Conservation (phyloP, 2,329 filamentous ascomycete species). For the Trichoderma koningii region DNA sequence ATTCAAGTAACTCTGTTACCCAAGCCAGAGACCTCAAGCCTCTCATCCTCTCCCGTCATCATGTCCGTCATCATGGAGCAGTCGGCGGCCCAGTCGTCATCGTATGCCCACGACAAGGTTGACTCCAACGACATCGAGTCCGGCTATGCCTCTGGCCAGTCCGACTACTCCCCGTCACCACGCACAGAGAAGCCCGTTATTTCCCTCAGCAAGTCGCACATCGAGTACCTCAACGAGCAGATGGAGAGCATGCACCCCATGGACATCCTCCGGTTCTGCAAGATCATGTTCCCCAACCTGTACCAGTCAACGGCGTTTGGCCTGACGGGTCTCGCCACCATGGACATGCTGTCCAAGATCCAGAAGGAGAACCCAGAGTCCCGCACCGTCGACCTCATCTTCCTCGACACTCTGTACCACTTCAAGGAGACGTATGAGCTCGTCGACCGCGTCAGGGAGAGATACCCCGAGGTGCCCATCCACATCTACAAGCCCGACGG, state of each 20-base stretch:
- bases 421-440: slow-evolving; percentile 76
- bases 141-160: slow-evolving; percentile 71
- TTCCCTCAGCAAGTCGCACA: slow-evolving; percentile 82
- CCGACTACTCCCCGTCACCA: slow-evolving; percentile 44
- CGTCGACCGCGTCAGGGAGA: slow-evolving; percentile 70
- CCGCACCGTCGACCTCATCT: slow-evolving; percentile 67
- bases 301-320: slow-evolving; percentile 87
- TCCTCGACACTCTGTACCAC: slow-evolving; percentile 83
- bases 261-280: slow-evolving; percentile 91
- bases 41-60: slow-evolving; percentile 13
- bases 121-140: slow-evolving; percentile 65
- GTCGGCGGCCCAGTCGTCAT: slow-evolving; percentile 44
- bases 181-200: slow-evolving; percentile 61
- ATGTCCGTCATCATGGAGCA: slow-evolving; percentile 43
- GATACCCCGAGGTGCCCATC: slow-evolving; percentile 77
- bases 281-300: slow-evolving; percentile 84
- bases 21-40: background rate
- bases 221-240: slow-evolving; percentile 88
- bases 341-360: slow-evolving; percentile 83
- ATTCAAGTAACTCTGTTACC: slow-evolving; percentile 1
- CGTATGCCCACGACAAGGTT: slow-evolving; percentile 46
- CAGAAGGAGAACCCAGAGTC: slow-evolving; percentile 62
- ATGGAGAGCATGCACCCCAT: slow-evolving; percentile 84
- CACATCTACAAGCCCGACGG: slow-evolving; percentile 90
- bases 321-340: slow-evolving; percentile 75